Evolutionary conservation across 148 eudicot species (phyloP).

Genomic region (Fagopyrum homotropicum): DNA sequence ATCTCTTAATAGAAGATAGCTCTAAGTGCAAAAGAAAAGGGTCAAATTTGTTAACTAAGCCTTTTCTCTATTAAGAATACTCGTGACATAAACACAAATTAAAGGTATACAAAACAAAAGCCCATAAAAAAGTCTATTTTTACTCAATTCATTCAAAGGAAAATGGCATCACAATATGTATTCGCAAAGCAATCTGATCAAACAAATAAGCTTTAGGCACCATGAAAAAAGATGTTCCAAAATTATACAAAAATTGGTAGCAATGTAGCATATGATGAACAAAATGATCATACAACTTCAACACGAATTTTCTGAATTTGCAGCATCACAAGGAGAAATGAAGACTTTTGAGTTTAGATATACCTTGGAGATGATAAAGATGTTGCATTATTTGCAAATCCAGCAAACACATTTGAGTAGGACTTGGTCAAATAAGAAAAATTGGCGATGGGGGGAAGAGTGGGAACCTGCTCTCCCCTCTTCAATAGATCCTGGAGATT

Average conservation of each 20-base stretch:
- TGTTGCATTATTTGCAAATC: conserved; percentile 42
- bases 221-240: too few species aligned
- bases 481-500: conserved; percentile 56
- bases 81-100: too few species aligned
- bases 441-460: conserved; percentile 63
- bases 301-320: not conserved
- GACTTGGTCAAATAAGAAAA: conserved; percentile 81
- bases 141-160: too few species aligned
- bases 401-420: conserved; percentile 74
- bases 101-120: too few species aligned
- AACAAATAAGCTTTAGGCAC: too few species aligned
- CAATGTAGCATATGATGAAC: not conserved
- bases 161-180: too few species aligned
- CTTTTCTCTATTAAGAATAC: too few species aligned
- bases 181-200: too few species aligned
- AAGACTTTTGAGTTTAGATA: not conserved
- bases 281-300: not conserved
- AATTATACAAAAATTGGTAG: not conserved
- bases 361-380: conserved; percentile 50
- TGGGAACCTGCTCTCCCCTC: conserved; percentile 71
- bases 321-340: not conserved
- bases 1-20: not conserved
- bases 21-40: not conserved
- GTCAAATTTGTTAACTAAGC: too few species aligned
- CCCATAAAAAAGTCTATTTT: too few species aligned